Base-by-base conservation (phyloP, 2,329 filamentous ascomycete genomes). In the Ceratocystis albifundus region DNA sequence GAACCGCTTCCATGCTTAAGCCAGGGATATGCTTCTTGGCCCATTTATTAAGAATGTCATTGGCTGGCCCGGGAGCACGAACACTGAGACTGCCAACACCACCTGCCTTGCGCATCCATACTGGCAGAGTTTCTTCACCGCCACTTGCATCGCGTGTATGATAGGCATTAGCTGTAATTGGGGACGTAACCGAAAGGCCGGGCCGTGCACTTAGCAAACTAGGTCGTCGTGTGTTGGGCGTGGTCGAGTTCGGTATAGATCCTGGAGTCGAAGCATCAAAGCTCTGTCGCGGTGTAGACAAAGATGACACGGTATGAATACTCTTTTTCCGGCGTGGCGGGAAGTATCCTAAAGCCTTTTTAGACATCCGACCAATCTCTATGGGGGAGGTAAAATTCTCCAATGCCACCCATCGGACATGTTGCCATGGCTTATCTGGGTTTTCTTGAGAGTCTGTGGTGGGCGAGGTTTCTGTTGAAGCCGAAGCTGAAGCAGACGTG, bases 241-340 rank as follows among this genome's bases (percentile, higher is more conserved):
- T 45, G 3, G 25, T n/a, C 15, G 45, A 32, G 2, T 69, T 71
- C 15, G 73, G 69, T 53, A 74, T 70, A 25, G 77, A 76, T 50
- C 73, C 71, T 65, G 80, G 76, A 7, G 74, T 70, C 17, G 74
- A 72, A 7, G 85, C 71, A 67, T 89, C 87, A 48, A 86, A 75
- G 46, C 86, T 89, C 57, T 82, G 80, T 22, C 84, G 82, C 6
- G 88, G 88, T 1, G 87, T 90, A 20, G 86, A 84, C 64, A 85
- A 70, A 15, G 84, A 81, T 2, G 88, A 88, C 64, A 82, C 81
- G 1, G 85, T 85, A 71, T 82, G 79, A 8, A 83, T 76, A 69
- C 88, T 94, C 86, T 94, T 94, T 84, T 92, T 90, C 73, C 91
- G 82, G 22, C 91, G 84, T 6, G 92, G 92, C 2, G 93, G 93